Conservation (phyloP, 495 filamentous ascomycete genomes). For the Penicillium tannophilum region DNA sequence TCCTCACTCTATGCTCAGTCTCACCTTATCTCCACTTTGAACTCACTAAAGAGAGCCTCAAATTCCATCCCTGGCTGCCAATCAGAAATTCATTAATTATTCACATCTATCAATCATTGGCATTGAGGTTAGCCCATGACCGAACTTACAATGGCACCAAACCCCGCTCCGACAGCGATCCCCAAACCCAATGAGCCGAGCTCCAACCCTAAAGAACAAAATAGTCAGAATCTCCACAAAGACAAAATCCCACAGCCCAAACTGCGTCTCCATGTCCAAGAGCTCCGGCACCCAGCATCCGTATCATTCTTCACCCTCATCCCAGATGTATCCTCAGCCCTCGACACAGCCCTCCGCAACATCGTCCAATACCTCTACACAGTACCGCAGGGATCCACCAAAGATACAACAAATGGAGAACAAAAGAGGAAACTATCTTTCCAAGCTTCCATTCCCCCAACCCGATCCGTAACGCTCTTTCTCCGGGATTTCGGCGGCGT, state of each 20-base stretch:
- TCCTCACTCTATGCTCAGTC: neutral
- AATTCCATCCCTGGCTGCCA: neutral
- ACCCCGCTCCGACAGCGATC: neutral
- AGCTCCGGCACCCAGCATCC: conserved; percentile 66
- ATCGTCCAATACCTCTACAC: conserved; percentile 70
- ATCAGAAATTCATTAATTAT: too few species aligned
- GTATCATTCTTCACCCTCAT: conserved; percentile 62
- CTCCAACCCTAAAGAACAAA: neutral
- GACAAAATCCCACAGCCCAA: conserved; percentile 51
- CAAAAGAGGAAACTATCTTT: conserved; percentile 21
- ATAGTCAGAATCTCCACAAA: conserved; percentile 3
- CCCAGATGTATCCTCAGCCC: conserved; percentile 55
- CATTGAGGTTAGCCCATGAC: neutral
- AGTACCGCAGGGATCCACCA: conserved; percentile 17
- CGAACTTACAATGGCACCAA: neutral
- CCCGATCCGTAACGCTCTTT: conserved; percentile 84
- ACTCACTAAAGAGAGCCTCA: neutral
- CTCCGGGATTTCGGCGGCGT: conserved; percentile 78
- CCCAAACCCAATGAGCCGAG: neutral
- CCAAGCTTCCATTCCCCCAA: conserved; percentile 48
- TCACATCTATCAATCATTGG: too few species aligned
- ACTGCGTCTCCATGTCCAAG: conserved; percentile 69
- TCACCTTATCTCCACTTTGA: neutral
- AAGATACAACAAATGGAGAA: conserved; percentile 8
- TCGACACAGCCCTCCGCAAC: conserved; percentile 61